A percentile compares a stretch with the other conserved stretches of the same genome.
phyloP scores from a whole-genome alignment of 2,329 filamentous ascomycete genomes.

The Diaporthe australafricana region DNA sequence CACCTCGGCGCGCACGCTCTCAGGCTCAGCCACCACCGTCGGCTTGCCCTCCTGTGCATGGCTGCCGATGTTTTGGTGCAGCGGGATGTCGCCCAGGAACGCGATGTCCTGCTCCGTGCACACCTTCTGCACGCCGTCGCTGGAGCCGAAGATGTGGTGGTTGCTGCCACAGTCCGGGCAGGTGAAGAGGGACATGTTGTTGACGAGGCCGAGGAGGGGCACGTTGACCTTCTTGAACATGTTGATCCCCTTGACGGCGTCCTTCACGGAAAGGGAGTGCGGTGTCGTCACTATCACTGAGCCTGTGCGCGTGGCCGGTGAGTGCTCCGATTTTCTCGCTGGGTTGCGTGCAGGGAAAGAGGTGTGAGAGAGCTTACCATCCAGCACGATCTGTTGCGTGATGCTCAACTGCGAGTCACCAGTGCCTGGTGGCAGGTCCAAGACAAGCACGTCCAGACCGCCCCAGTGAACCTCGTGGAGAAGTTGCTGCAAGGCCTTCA shows the following conservation, averaged over 20 bases:
- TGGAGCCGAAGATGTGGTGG: slow-evolving; percentile 79
- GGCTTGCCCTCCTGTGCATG: slow-evolving; percentile 90
- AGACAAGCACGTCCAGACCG: slow-evolving; percentile 85
- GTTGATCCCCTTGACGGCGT: slow-evolving; percentile 90
- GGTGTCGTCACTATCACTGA: slow-evolving; percentile 92
- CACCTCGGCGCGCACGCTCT: slow-evolving; percentile 75
- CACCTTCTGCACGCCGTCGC: slow-evolving; percentile 72
- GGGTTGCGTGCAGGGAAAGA: slow-evolving; percentile 8
- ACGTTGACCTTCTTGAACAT: slow-evolving; percentile 91
- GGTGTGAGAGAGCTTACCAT: slow-evolving; percentile 65
- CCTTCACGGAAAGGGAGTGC: slow-evolving; percentile 91
- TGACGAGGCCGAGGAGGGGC: slow-evolving; percentile 85
- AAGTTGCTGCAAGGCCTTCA: slow-evolving; percentile 95
- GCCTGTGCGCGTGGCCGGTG: slow-evolving; percentile 55
- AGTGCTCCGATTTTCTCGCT: not conserved
- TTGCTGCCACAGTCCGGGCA: slow-evolving; percentile 83
- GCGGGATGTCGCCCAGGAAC: slow-evolving; percentile 88
- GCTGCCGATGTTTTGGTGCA: slow-evolving; percentile 87
- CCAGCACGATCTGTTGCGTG: slow-evolving; percentile 90
- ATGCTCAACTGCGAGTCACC: slow-evolving; percentile 98
- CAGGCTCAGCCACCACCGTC: slow-evolving; percentile 88
- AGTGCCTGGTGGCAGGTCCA: slow-evolving; percentile 94
- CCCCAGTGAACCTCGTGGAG: slow-evolving; percentile 97
- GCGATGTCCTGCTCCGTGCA: slow-evolving; percentile 80
- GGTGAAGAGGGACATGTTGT: slow-evolving; percentile 89